These are phyloP conservation scores for Penicillium sp. DNA, from an alignment of 2,329 filamentous ascomycete species.

Conservation along the genomic window DNA sequence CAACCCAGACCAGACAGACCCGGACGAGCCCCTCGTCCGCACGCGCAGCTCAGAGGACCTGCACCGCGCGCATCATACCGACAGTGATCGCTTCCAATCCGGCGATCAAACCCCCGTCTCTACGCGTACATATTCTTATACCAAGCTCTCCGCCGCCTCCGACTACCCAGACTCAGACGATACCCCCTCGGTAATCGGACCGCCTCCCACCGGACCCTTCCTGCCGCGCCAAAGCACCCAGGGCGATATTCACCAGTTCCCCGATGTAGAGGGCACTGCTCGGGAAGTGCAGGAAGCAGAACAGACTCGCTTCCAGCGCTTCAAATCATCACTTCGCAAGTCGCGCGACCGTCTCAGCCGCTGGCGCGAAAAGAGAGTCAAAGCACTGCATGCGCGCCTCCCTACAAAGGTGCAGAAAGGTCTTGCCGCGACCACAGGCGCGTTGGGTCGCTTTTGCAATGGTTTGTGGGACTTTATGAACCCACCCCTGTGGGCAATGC, in stretches of 20 bases:
- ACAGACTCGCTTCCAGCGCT: constrained; percentile 32
- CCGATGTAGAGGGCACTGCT: constrained; percentile 36
- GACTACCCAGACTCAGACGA: constrained; percentile 18
- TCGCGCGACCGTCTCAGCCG: constrained; percentile 20
- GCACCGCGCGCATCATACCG: constrained; percentile 7
- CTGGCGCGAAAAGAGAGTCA: constrained; percentile 24
- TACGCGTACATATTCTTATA: constrained; percentile 34
- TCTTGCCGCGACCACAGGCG: constrained; percentile 46
- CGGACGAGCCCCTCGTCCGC: constrained; percentile 38
- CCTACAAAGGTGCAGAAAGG: constrained; percentile 55
- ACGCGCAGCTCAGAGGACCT: constrained; percentile 36
- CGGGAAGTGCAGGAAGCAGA: constrained; percentile 25
- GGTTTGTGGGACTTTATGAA: constrained; percentile 97
- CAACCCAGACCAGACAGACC: constrained; percentile 39
- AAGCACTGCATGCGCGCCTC: constrained; percentile 49
- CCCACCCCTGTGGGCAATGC: constrained; percentile 95
- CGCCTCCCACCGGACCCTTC: constrained; percentile 38
- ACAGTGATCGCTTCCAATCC: constrained; percentile 33
- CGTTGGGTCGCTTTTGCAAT: constrained; percentile 54
- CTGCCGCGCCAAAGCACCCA: constrained; percentile 42
- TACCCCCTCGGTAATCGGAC: constrained; percentile 28
- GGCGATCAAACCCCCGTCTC: constrained; percentile 44
- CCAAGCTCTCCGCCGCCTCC: constrained; percentile 31
- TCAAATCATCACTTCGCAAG: constrained; percentile 25
- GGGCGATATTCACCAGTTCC: constrained; percentile 64